Evolutionary conservation across 2,329 filamentous ascomycete species (phyloP).

Genomic region (Ceratocystiopsis brevicomis): DNA sequence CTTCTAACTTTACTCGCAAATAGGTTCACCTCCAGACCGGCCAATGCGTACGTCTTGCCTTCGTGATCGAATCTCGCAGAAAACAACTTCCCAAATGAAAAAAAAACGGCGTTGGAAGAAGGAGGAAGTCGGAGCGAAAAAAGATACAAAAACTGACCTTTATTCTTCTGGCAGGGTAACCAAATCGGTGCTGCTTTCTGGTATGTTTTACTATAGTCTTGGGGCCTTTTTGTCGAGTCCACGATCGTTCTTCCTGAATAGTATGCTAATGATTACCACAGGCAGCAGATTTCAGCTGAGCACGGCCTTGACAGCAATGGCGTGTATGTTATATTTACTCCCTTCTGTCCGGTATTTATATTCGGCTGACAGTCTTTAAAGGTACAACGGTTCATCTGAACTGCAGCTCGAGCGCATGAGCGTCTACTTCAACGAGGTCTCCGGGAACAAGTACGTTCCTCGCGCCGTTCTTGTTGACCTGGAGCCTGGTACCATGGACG

Average conservation of each 20-base stretch:
- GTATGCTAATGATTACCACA: slow-evolving; percentile 12
- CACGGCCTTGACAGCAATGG: slow-evolving; percentile 95
- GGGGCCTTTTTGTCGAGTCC: background rate
- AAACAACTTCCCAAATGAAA: slow-evolving; percentile 5
- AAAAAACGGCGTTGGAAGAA: background rate
- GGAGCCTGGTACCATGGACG: slow-evolving; percentile 99
- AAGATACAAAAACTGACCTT: slow-evolving; percentile 5
- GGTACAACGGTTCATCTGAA: slow-evolving; percentile 94
- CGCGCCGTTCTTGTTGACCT: slow-evolving; percentile 98
- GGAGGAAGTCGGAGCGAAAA: background rate
- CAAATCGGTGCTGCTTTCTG: slow-evolving; percentile 99
- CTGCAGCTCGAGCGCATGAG: slow-evolving; percentile 99
- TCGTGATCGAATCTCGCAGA: too few species aligned
- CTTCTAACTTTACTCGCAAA: slow-evolving; percentile 17
- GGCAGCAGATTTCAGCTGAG: slow-evolving; percentile 72
- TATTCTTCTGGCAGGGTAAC: slow-evolving; percentile 55
- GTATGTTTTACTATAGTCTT: slow-evolving; percentile 25
- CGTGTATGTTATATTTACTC: slow-evolving; percentile 46
- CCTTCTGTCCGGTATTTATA: too few species aligned
- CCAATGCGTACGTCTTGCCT: slow-evolving; percentile 66
- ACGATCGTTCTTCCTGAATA: background rate
- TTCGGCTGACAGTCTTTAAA: slow-evolving; percentile 16
- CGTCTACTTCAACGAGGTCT: slow-evolving; percentile 45
- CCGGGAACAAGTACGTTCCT: slow-evolving; percentile 97
- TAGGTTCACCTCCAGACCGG: slow-evolving; percentile 99